phyloP scores from a whole-genome alignment of 2,329 filamentous ascomycete species.

The Lachnellula subtilissima region DNA sequence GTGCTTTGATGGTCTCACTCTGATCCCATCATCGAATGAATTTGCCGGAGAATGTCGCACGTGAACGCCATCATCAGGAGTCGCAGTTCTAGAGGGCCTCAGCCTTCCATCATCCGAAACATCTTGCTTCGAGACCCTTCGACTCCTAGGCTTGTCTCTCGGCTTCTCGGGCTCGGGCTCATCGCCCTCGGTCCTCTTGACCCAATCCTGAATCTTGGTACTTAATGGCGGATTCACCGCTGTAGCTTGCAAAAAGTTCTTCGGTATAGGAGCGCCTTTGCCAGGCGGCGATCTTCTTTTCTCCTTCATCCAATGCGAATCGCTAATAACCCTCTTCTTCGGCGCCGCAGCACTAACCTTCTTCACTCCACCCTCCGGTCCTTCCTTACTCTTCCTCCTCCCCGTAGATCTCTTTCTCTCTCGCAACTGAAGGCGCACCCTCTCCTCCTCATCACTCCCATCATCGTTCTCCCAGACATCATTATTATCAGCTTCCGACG shows the following conservation, averaged over 20 bases:
- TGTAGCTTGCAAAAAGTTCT: slow-evolving; percentile 51
- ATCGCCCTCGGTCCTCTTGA: slow-evolving; percentile 28
- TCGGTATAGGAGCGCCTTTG: slow-evolving; percentile 43
- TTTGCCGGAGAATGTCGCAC: slow-evolving; percentile 32
- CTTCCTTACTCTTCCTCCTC: slow-evolving; percentile 28
- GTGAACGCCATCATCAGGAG: slow-evolving; percentile 38
- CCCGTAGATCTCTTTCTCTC: slow-evolving; percentile 2
- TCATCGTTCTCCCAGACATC: slow-evolving; percentile 55
- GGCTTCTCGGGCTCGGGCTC: slow-evolving; percentile 3
- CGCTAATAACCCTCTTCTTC: slow-evolving; percentile 88
- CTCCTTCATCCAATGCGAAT: slow-evolving; percentile 75
- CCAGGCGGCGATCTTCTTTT: slow-evolving; percentile 46
- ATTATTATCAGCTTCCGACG: slow-evolving; percentile 50
- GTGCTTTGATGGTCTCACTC: slow-evolving; percentile 4
- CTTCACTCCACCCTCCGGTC: slow-evolving; percentile 21
- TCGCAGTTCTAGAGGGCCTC: slow-evolving; percentile 17
- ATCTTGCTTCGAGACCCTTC: slow-evolving; percentile 2
- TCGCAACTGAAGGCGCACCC: slow-evolving; percentile 42
- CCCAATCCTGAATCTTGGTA: slow-evolving; percentile 60
- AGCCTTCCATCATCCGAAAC: slow-evolving; percentile 1
- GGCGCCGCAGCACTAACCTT: slow-evolving; percentile 50
- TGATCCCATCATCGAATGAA: slow-evolving; percentile 18
- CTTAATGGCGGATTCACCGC: slow-evolving; percentile 51
- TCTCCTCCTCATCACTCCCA: slow-evolving; percentile 58
- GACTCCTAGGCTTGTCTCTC: slow-evolving; percentile 7